phyloP scores from a whole-genome alignment of 2,329 filamentous ascomycete species.

The Tolypocladium endophyticum region DNA sequence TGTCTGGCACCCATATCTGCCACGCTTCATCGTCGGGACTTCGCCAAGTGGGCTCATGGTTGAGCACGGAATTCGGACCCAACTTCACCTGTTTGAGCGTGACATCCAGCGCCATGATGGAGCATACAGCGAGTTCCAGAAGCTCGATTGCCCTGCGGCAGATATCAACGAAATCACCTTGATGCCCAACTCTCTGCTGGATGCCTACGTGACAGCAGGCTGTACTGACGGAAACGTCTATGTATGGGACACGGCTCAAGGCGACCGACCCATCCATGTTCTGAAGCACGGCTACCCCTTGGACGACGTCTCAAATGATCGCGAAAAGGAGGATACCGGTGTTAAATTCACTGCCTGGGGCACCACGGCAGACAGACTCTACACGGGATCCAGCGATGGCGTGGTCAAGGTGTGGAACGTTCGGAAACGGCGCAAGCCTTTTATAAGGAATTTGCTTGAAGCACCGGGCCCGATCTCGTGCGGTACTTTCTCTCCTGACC shows the following conservation, averaged over 20 bases:
- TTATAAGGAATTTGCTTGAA: constrained; percentile 43
- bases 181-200: constrained; percentile 39
- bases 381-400: constrained; percentile 54
- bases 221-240: constrained; percentile 53
- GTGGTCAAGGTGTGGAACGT: constrained; percentile 54
- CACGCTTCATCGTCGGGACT: constrained; percentile 46
- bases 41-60: constrained; percentile 37
- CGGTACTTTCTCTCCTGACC: constrained; percentile 48
- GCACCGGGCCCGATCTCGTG: constrained; percentile 45
- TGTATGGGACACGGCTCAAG: constrained; percentile 49
- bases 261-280: constrained; percentile 45
- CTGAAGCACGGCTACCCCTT: constrained; percentile 39
- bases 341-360: constrained; percentile 57
- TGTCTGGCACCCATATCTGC: constrained; percentile 46
- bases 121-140: constrained; percentile 33
- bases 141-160: constrained; percentile 46
- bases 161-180: constrained; percentile 55
- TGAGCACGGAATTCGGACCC: constrained; percentile 37
- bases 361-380: constrained; percentile 43
- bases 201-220: constrained; percentile 47
- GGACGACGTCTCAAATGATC: constrained; percentile 29
- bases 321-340: constrained; percentile 47
- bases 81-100: constrained; percentile 43
- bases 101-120: constrained; percentile 14
- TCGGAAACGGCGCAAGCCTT: constrained; percentile 28